Conservation (phyloP, 192 early-diverging fungal genomes). For the Ambispora gerdemannii region DNA sequence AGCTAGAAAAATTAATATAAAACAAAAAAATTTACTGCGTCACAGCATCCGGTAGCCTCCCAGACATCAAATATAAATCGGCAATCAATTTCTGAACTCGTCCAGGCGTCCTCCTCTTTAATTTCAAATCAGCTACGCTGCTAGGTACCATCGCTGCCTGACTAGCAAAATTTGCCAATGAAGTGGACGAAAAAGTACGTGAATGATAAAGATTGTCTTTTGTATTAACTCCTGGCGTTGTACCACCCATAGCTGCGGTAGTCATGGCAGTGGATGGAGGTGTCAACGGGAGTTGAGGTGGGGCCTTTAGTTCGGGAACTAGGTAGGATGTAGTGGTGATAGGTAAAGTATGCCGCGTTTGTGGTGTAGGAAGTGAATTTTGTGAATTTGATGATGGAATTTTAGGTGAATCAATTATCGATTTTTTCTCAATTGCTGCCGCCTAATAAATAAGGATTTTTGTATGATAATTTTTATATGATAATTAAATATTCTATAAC, state of each 20-base stretch:
- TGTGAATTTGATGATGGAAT: slow-evolving; percentile 30
- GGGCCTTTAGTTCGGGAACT: slow-evolving; percentile 35
- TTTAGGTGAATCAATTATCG: slow-evolving; percentile 53
- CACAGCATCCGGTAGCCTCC: slow-evolving; percentile 69
- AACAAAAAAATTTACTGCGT: slow-evolving; percentile 40
- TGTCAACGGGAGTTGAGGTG: slow-evolving; percentile 34
- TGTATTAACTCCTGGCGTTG: slow-evolving; percentile 17
- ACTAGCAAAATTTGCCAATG: slow-evolving; percentile 27
- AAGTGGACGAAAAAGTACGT: slow-evolving; percentile 39
- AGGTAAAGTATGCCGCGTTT: slow-evolving; percentile 21
- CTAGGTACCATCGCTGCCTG: slow-evolving; percentile 30
- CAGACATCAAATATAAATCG: slow-evolving; percentile 73
- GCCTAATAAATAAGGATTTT: slow-evolving; percentile 44
- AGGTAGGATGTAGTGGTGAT: slow-evolving; percentile 11
- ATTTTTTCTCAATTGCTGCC: slow-evolving; percentile 53
- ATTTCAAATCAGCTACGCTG: slow-evolving; percentile 39
- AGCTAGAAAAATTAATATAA: neutral
- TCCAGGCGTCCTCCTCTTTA: slow-evolving; percentile 62
- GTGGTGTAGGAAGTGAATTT: slow-evolving; percentile 21
- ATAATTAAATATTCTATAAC: neutral
- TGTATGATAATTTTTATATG: neutral
- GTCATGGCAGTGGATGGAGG: slow-evolving; percentile 47
- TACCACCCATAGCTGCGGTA: slow-evolving; percentile 35
- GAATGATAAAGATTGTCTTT: slow-evolving; percentile 36
- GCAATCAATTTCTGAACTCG: slow-evolving; percentile 70